Evolutionary conservation across 352 stramenopile genomes (phyloP), one percentile per base, ranked within the genome.

Genomic region (Globisporangium heterothallicum): DNA sequence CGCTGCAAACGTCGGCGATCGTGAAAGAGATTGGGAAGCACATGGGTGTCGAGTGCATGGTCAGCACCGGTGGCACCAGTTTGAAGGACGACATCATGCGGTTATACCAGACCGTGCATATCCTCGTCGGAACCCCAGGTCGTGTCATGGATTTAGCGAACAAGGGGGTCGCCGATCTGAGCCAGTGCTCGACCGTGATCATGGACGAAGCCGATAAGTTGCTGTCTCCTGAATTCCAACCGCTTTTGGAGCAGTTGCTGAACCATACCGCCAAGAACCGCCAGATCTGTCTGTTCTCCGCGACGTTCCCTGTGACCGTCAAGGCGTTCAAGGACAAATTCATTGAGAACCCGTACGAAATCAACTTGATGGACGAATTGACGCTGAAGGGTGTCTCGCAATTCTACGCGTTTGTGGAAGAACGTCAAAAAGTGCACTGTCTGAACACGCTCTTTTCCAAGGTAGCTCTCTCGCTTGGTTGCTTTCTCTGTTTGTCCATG

Each of bases 151-250:
- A 99, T 69, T 72, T 99, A 22, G 94, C 96, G 29, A 97, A 98
- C 53, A 98, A 99, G 74, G 96, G 97, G 36, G 91, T 99, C 14
- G 97, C 96, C 12, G 95, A 99, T 59, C 69, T 99, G 34, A 97
- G 84, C 54, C 84, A 98, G 53, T 98, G 95, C 72, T 87, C 85
- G 48, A 99, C 95, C 1, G 94, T 99, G 42, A 97, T 99, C 58
- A 98, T 99, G 94, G 97, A 99, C 66, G 97, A 99, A 84, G 97
- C 97, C 12, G 97, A 99, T 74, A 99, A 99, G 74, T 76, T 99
- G 35, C 80, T 99, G 7, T 98, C 95, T 2, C 91, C 95, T 12
- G 97, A 99, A 66, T 99, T 99, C 64, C 92, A 99, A 68, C 94
- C 92, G 6, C 84, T 99, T 36, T 72, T 99, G 27, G 97, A 99